Conservation (phyloP, 83 land plant genomes). For the Larix sibirica region DNA sequence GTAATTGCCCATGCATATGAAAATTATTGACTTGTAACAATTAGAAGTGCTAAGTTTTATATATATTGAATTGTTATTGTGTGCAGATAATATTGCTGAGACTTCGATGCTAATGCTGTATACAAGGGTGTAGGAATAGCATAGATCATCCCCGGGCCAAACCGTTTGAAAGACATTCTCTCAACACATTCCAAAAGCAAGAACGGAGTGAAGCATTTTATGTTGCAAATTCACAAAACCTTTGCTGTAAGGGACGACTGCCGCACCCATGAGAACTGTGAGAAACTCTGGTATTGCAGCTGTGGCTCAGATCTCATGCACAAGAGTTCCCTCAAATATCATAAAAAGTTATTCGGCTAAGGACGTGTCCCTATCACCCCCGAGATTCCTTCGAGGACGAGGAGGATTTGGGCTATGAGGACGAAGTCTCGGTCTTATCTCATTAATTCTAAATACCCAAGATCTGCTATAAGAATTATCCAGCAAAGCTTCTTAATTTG, state of each 20-base stretch:
- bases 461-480: too few relatives aligned
- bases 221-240: constrained; percentile 29
- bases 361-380: constrained; percentile 20
- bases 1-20: too few relatives aligned
- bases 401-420: neutral
- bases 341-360: constrained; percentile 26
- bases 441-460: too few relatives aligned
- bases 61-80: too few relatives aligned
- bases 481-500: too few relatives aligned
- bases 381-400: neutral
- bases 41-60: too few relatives aligned
- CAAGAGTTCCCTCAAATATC: constrained; percentile 41
- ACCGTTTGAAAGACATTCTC: constrained; percentile 33
- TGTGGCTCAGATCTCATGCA: constrained; percentile 47
- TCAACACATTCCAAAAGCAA: constrained; percentile 44
- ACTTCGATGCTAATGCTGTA: constrained; percentile 43
- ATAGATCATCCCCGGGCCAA: constrained; percentile 30
- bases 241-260: constrained; percentile 33
- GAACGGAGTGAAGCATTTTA: constrained; percentile 31
- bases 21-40: too few relatives aligned
- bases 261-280: constrained; percentile 87
- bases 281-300: constrained; percentile 64
- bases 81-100: constrained; percentile 11
- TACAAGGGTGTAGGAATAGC: constrained; percentile 34
- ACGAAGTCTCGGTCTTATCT: too few relatives aligned